Conservation (phyloP, 495 filamentous ascomycete genomes). For the Acidiella bohemica region DNA sequence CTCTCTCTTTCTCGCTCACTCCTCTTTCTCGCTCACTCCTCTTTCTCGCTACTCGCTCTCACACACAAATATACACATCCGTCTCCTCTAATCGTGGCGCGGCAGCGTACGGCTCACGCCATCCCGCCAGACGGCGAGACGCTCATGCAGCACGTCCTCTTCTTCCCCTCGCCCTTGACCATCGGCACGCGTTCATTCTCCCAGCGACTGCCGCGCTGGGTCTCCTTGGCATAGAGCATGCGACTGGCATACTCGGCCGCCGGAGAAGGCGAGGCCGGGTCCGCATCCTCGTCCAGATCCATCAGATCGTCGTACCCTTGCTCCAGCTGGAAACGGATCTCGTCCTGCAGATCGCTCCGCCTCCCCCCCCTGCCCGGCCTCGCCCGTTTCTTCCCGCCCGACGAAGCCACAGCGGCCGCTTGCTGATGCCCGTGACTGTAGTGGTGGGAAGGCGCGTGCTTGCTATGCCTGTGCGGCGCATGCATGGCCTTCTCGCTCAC, state of each 20-base stretch:
- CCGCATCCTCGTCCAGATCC: slow-evolving; percentile 15
- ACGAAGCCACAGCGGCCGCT: background rate
- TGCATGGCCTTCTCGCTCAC: slow-evolving; percentile 16
- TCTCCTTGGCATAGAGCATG: slow-evolving; percentile 6
- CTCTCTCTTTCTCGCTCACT: too few species aligned
- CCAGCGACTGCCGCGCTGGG: slow-evolving; percentile 21
- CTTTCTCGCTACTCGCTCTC: too few species aligned
- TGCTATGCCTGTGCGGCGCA: slow-evolving; percentile 35
- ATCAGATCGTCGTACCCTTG: slow-evolving; percentile 7
- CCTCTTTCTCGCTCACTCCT: too few species aligned
- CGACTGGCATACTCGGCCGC: slow-evolving; percentile 4
- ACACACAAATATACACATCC: too few species aligned
- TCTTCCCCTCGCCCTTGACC: slow-evolving; percentile 34
- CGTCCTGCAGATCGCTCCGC: slow-evolving; percentile 46
- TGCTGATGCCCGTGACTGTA: too few species aligned
- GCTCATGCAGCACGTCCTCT: slow-evolving; percentile 44
- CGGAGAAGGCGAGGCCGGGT: slow-evolving; percentile 20
- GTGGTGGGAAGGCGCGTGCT: slow-evolving; percentile 46
- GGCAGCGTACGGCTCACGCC: too few species aligned
- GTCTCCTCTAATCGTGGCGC: too few species aligned
- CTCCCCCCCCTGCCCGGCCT: slow-evolving; percentile 58
- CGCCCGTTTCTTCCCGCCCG: slow-evolving; percentile 46
- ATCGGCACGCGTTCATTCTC: slow-evolving; percentile 27
- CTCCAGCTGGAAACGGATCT: slow-evolving; percentile 51
- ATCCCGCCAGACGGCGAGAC: slow-evolving; percentile 7